Evolutionary conservation across 75 land plant genomes (phyloP).

Genomic region (Larix kaempferi): DNA sequence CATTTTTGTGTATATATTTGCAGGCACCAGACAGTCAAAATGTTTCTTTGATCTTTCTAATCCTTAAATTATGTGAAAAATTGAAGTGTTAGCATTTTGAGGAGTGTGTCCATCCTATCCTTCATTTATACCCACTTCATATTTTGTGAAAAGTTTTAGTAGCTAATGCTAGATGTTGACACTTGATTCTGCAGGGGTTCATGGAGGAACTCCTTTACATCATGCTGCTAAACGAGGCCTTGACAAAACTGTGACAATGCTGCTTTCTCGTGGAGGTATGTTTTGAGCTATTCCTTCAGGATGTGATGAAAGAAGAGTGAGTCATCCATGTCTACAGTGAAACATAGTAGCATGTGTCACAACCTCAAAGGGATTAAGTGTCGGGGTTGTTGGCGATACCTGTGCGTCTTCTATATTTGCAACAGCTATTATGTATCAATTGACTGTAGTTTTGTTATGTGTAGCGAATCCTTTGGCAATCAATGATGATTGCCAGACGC

Average conservation of each 20-base stretch:
- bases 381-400: background rate
- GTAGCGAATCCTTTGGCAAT: conserved; percentile 78
- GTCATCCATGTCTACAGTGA: background rate
- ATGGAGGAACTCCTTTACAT: conserved; percentile 90
- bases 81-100: background rate
- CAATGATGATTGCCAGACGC: conserved; percentile 80
- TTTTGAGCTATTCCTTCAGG: background rate
- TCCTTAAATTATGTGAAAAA: background rate
- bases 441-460: conserved; percentile 10
- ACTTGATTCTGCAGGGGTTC: conserved; percentile 40
- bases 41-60: background rate
- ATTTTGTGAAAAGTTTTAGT: background rate
- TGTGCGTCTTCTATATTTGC: background rate
- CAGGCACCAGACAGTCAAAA: background rate
- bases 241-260: conserved; percentile 65
- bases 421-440: background rate
- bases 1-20: background rate
- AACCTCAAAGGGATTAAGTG: background rate
- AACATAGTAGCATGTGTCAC: background rate
- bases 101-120: background rate
- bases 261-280: conserved; percentile 91
- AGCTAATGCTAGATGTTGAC: background rate
- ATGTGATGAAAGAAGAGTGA: background rate
- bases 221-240: conserved; percentile 96
- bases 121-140: background rate